Percentiles rank a stretch among this genome's conserved stretches.
phyloP scores from a whole-genome alignment of 2,329 filamentous ascomycete species.

The Fusarium dlaminii region DNA sequence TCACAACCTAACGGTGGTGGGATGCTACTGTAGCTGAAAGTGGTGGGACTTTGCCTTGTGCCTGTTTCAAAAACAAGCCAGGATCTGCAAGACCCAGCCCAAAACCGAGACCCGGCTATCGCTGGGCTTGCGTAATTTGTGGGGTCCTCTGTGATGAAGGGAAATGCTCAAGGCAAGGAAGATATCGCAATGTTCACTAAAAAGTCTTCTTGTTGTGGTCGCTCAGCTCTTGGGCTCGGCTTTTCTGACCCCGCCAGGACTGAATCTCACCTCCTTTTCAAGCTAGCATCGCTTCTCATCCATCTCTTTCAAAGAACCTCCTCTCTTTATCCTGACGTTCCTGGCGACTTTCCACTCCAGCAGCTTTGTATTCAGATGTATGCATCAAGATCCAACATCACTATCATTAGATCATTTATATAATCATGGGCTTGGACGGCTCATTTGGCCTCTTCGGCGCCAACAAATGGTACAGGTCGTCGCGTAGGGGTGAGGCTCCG shows the following conservation, averaged over 20 bases:
- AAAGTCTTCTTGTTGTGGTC: not conserved
- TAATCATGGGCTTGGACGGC: not conserved
- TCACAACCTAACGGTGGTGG: slow-evolving; percentile 39
- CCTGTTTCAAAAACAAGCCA: slow-evolving; percentile 33
- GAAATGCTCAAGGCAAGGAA: not conserved
- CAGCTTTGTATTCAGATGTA: slow-evolving; percentile 3
- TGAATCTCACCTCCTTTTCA: not conserved
- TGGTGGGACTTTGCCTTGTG: slow-evolving; percentile 16
- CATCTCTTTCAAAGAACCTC: slow-evolving; percentile 14
- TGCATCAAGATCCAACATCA: slow-evolving; percentile 11
- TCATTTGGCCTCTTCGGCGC: slow-evolving; percentile 43
- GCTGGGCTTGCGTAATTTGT: slow-evolving; percentile 26
- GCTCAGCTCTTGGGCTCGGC: not conserved
- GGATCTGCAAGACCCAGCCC: slow-evolving; percentile 2
- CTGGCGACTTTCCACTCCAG: not conserved
- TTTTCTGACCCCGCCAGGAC: not conserved
- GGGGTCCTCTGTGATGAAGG: not conserved
- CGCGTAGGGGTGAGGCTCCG: slow-evolving; percentile 53
- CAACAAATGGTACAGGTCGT: slow-evolving; percentile 51
- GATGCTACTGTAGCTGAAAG: not conserved
- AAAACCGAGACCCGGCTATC: slow-evolving; percentile 33
- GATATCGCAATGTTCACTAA: not conserved
- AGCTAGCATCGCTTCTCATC: not conserved
- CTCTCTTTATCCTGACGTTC: not conserved
- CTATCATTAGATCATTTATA: slow-evolving; percentile 31